A percentile compares a stretch with the other conserved stretches of the same genome.
phyloP scores from a whole-genome alignment of 441 rosid genomes.

The Populus hybrid region DNA sequence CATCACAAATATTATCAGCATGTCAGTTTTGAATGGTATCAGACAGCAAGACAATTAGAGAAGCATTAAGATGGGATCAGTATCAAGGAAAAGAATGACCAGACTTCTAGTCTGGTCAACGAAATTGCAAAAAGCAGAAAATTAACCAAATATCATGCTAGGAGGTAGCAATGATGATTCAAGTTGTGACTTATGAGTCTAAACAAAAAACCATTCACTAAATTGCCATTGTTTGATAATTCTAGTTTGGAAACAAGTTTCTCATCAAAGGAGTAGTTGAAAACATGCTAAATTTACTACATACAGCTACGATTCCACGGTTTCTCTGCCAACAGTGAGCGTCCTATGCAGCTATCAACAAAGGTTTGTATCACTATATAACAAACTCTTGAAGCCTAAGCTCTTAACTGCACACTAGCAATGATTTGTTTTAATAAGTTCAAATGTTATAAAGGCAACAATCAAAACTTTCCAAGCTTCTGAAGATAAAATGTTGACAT shows the following conservation, averaged over 20 bases:
- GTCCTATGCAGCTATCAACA: background rate
- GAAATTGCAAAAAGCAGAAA: background rate
- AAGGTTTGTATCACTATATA: background rate
- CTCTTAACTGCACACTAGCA: no score
- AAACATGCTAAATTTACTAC: no score
- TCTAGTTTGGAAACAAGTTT: background rate
- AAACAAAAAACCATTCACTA: background rate
- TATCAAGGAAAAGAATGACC: background rate
- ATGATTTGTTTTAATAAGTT: no score
- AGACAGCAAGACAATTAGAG: background rate
- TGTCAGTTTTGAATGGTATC: background rate
- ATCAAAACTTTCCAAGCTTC: no score
- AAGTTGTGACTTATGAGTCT: background rate
- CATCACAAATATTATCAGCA: constrained; percentile 10
- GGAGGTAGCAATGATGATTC: background rate
- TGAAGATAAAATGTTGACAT: no score
- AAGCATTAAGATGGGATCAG: background rate
- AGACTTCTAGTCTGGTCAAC: background rate
- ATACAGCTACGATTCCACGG: no score
- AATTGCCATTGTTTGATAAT: background rate
- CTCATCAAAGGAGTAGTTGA: no score
- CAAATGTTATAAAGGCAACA: no score
- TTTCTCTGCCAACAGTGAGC: background rate
- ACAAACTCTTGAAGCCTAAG: no score
- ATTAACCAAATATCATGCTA: background rate